phyloP scores from a whole-genome alignment of 495 filamentous ascomycete genomes.

The Neurospora sp. region DNA sequence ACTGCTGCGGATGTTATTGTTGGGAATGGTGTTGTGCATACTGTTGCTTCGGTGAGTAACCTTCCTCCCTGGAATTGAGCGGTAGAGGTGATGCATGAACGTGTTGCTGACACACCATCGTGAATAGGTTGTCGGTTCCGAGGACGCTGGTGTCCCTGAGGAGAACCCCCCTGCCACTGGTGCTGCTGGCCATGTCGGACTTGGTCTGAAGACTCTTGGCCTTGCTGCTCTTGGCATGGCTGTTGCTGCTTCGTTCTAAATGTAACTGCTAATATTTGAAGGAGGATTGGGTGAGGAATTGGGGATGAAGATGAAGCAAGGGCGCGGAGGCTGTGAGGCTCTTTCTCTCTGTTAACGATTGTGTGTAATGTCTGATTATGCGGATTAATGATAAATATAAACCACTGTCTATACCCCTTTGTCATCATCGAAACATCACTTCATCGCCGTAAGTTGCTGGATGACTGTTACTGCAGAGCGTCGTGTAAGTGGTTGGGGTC shows the following conservation, averaged over 20 bases:
- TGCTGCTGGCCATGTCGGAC: background rate
- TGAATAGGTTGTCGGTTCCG: background rate
- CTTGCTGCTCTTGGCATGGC: background rate
- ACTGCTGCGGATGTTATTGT: constrained; percentile 20
- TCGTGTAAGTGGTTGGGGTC: background rate
- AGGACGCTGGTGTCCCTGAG: background rate
- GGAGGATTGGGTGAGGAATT: background rate
- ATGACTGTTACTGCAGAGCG: background rate
- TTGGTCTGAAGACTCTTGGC: background rate
- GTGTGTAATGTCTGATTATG: background rate
- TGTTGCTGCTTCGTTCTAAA: background rate
- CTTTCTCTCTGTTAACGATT: background rate
- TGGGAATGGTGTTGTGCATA: constrained; percentile 29
- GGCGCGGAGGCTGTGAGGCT: background rate
- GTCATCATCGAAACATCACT: background rate
- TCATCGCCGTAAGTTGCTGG: background rate
- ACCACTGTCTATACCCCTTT: background rate
- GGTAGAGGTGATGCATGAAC: background rate
- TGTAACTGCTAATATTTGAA: background rate
- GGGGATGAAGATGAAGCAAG: background rate
- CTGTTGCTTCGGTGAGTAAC: constrained; percentile 24
- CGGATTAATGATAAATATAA: background rate
- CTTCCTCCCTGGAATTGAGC: background rate
- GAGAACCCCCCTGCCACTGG: background rate
- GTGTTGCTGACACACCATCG: background rate